Evolutionary conservation across 495 filamentous ascomycete genomes (phyloP).

Genomic region (Aspergillus sclerotiicarbonarius): DNA sequence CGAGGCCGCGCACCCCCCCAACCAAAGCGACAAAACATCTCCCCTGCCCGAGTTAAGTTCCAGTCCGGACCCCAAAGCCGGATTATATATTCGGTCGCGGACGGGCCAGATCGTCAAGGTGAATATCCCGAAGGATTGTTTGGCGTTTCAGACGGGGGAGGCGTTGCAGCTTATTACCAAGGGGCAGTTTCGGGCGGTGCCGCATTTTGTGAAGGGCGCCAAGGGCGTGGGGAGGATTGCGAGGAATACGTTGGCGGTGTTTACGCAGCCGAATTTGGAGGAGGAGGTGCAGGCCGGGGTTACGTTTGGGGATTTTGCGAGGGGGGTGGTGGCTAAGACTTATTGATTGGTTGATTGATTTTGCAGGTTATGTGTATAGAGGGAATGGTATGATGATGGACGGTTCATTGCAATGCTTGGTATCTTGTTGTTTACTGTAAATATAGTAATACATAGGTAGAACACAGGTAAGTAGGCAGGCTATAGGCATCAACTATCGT

Average conservation of each 20-base stretch:
- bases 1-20: slow-evolving; percentile 53
- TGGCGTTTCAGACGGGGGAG: slow-evolving; percentile 96
- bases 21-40: background rate
- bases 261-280: slow-evolving; percentile 92
- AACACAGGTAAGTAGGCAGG: no score
- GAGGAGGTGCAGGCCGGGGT: slow-evolving; percentile 75
- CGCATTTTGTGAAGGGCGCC: slow-evolving; percentile 87
- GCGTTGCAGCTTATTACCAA: slow-evolving; percentile 83
- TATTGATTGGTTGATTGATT: slow-evolving; percentile 37
- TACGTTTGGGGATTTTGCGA: slow-evolving; percentile 85
- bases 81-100: slow-evolving; percentile 88
- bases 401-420: no score
- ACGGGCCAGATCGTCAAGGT: slow-evolving; percentile 77
- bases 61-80: slow-evolving; percentile 81
- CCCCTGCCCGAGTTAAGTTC: slow-evolving; percentile 64
- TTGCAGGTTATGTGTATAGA: background rate
- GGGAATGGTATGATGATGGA: no score
- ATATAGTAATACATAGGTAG: background rate
- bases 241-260: slow-evolving; percentile 92
- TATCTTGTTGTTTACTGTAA: background rate
- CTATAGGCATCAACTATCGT: slow-evolving; percentile 8
- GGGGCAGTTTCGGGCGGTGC: slow-evolving; percentile 88
- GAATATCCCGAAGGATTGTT: slow-evolving; percentile 82
- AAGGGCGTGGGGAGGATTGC: slow-evolving; percentile 53
- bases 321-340: slow-evolving; percentile 77